phyloP scores from a whole-genome alignment of 225 moss, liverwort and hornwort species.

The Pseudoscleropodium purum region DNA sequence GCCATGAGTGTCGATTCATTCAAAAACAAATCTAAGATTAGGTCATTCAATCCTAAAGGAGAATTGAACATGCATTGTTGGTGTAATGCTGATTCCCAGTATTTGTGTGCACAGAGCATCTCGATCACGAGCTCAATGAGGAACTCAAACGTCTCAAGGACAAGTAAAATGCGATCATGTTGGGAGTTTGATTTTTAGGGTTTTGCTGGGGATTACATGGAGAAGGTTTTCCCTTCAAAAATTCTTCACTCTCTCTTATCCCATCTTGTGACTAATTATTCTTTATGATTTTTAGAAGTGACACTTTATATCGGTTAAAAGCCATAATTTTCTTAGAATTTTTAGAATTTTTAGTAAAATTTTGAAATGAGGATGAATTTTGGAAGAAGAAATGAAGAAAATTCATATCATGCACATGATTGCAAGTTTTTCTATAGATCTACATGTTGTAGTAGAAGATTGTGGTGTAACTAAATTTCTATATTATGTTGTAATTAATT shows the following conservation, averaged over 20 bases:
- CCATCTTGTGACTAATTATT: not conserved
- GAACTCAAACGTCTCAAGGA: slow-evolving; percentile 1
- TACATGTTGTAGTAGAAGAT: not conserved
- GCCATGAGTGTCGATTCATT: not conserved
- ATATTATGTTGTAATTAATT: not conserved
- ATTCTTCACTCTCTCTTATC: not conserved
- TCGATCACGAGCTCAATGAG: not conserved
- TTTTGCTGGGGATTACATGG: not conserved
- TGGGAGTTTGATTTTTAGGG: not conserved
- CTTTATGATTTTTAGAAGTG: not conserved
- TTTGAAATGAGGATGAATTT: too few species aligned
- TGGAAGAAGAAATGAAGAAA: not conserved
- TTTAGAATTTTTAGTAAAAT: too few species aligned
- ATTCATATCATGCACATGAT: too few species aligned
- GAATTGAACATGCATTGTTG: not conserved
- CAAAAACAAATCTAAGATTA: too few species aligned
- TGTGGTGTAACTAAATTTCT: too few species aligned
- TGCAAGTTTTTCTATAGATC: accelerated
- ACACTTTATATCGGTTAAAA: not conserved
- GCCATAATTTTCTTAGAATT: not conserved
- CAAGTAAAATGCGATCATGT: not conserved
- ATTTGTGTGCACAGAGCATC: not conserved
- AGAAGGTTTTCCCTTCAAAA: not conserved
- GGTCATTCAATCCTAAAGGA: not conserved
- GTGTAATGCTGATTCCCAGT: not conserved